Evolutionary conservation across 2,329 filamentous ascomycete species (phyloP).

Genomic region (Talaromyces sp.): DNA sequence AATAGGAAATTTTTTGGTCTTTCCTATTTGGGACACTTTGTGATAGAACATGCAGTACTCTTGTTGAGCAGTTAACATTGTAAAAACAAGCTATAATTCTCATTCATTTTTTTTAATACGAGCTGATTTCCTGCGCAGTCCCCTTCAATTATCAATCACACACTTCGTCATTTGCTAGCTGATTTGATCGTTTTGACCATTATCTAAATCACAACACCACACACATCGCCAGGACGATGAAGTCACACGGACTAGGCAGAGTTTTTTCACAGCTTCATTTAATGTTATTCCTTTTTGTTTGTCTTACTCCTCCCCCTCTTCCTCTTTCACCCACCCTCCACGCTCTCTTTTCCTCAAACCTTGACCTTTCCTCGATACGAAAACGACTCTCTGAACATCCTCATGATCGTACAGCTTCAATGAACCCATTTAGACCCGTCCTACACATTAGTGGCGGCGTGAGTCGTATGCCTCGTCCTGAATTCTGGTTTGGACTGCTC

Average conservation of each 20-base stretch:
- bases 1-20: slow-evolving; percentile 11
- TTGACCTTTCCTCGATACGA: neutral
- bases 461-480: neutral
- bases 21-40: slow-evolving; percentile 10
- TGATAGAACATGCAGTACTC: neutral
- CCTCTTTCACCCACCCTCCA: neutral
- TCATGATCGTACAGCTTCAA: neutral
- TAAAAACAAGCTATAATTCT: neutral
- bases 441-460: neutral
- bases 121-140: neutral
- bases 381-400: neutral
- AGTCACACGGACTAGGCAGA: neutral
- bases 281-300: neutral
- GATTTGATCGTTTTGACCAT: slow-evolving; percentile 6
- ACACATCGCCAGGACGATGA: slow-evolving; percentile 11
- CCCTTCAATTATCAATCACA: neutral
- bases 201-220: neutral
- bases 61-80: neutral
- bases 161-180: neutral
- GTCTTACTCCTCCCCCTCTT: neutral
- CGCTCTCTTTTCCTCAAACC: neutral
- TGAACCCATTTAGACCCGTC: neutral
- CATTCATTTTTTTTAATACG: neutral
- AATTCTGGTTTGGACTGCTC: slow-evolving; percentile 6
- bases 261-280: neutral